Evolutionary conservation across 2,329 filamentous ascomycete species (phyloP).

Genomic region (Fusarium cyanostomum): DNA sequence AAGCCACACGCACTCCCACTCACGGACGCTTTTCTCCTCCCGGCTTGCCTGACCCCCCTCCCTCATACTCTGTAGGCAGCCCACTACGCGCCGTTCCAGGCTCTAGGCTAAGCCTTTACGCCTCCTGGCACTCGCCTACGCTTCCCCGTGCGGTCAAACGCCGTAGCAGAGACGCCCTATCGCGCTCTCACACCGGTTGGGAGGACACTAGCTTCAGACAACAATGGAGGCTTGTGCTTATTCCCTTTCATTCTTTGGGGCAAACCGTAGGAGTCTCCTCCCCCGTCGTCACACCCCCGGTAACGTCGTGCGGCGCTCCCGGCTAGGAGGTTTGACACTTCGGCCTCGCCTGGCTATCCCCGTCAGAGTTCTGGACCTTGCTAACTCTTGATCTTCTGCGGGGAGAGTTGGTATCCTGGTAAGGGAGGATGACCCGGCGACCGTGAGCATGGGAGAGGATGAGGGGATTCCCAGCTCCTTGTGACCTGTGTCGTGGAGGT

Average conservation of each 20-base stretch:
- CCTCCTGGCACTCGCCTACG: constrained; percentile 8
- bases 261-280: background rate
- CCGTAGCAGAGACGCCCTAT: constrained; percentile 5
- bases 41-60: background rate
- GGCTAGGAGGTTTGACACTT: constrained; percentile 25
- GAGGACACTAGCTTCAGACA: background rate
- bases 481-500: background rate
- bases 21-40: constrained; percentile 4
- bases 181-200: background rate
- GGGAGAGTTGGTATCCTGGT: background rate
- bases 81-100: constrained; percentile 20
- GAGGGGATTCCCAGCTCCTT: constrained; percentile 8
- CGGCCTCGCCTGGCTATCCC: constrained; percentile 4
- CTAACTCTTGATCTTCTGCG: background rate
- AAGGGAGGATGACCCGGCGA: background rate
- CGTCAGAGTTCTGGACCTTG: background rate
- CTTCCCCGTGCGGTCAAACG: constrained; percentile 29
- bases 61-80: background rate
- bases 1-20: constrained; percentile 17
- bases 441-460: background rate
- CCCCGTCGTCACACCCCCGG: background rate
- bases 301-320: constrained; percentile 7
- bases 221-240: background rate
- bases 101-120: constrained; percentile 3
- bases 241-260: constrained; percentile 3